Percentiles rank a stretch among this genome's conserved stretches.
phyloP scores from a whole-genome alignment of 78 protist species.

The Thecamonas trahens region DNA sequence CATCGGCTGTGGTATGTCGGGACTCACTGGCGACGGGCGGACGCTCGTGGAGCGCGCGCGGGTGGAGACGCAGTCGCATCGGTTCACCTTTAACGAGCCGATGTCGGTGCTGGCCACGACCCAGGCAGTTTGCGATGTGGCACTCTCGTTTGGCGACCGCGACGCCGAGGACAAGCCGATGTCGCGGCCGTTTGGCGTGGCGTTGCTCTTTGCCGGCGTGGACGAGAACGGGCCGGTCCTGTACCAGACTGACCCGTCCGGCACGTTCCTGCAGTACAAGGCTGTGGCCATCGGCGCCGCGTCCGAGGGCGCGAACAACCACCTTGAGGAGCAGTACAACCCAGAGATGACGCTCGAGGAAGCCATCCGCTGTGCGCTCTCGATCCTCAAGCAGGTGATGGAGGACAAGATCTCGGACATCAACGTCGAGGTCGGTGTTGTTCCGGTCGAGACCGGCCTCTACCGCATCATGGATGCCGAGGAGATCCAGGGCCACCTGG shows the following conservation, averaged over 20 bases:
- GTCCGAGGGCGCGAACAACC: conserved; percentile 93
- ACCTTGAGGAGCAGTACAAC: conserved; percentile 82
- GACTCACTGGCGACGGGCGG: conserved; percentile 96
- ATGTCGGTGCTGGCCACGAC: conserved; percentile 88
- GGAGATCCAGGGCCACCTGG: conserved; percentile 55
- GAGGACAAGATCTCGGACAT: conserved; percentile 83
- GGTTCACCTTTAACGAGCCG: conserved; percentile 95
- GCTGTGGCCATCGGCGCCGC: conserved; percentile 97
- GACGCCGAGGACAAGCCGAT: conserved; percentile 40
- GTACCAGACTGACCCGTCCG: conserved; percentile 98
- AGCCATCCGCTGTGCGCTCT: conserved; percentile 79
- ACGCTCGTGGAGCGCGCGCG: conserved; percentile 95
- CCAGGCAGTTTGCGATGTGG: conserved; percentile 88
- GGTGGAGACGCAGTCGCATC: conserved; percentile 88
- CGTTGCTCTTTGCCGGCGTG: conserved; percentile 94
- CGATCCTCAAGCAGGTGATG: conserved; percentile 95
- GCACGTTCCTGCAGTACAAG: conserved; percentile 68
- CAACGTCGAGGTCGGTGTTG: conserved; percentile 80
- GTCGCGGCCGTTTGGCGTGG: conserved; percentile 97
- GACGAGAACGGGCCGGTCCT: conserved; percentile 92
- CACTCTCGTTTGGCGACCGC: conserved; percentile 90
- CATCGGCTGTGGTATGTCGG: conserved; percentile 88
- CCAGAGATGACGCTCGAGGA: conserved; percentile 82
- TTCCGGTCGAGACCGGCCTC: conserved; percentile 11
- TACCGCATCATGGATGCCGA: conserved; percentile 51